A percentile compares a stretch with the other conserved stretches of the same genome.
Conservation (phyloP, 345 rosid genomes). For the Sapria himalayana region DNA sequence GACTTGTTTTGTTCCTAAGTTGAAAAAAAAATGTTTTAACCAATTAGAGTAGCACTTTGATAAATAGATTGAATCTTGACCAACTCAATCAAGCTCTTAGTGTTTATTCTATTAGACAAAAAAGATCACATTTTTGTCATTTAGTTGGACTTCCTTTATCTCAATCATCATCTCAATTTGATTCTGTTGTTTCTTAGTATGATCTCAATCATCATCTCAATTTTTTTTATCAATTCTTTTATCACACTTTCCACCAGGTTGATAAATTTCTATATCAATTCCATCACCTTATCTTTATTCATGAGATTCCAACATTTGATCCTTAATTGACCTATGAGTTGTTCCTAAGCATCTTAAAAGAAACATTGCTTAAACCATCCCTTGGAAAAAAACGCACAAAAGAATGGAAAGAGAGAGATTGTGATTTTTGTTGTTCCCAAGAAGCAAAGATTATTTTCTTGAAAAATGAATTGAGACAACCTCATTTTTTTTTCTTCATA, state of each 20-base stretch:
- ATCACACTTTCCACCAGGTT: too few species aligned
- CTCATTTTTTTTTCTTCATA: conserved; percentile 6
- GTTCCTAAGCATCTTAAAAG: background rate
- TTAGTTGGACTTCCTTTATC: conserved; percentile 6
- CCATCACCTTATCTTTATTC: background rate
- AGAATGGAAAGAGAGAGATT: conserved; percentile 6
- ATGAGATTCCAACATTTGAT: conserved; percentile 1
- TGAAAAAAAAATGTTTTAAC: too few species aligned
- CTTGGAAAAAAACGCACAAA: conserved; percentile 1
- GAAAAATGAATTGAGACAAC: conserved; percentile 7
- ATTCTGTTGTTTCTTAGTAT: conserved; percentile 1
- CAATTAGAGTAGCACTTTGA: conserved; percentile 5
- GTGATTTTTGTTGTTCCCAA: conserved; percentile 7
- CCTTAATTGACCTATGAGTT: background rate
- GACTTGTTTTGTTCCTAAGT: too few species aligned
- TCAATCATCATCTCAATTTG: conserved; percentile 2
- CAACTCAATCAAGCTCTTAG: conserved; percentile 6
- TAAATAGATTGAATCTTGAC: conserved; percentile 5
- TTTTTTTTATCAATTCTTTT: too few species aligned
- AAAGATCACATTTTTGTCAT: conserved; percentile 7
- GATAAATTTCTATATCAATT: background rate
- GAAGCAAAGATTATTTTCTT: conserved; percentile 9
- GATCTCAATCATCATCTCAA: too few species aligned
- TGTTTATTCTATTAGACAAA: conserved; percentile 6
- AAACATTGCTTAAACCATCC: background rate